A percentile compares a stretch with the other conserved stretches of the same genome.
Conservation (phyloP, 805 yeast genomes). For the Nematodospora valgi region DNA sequence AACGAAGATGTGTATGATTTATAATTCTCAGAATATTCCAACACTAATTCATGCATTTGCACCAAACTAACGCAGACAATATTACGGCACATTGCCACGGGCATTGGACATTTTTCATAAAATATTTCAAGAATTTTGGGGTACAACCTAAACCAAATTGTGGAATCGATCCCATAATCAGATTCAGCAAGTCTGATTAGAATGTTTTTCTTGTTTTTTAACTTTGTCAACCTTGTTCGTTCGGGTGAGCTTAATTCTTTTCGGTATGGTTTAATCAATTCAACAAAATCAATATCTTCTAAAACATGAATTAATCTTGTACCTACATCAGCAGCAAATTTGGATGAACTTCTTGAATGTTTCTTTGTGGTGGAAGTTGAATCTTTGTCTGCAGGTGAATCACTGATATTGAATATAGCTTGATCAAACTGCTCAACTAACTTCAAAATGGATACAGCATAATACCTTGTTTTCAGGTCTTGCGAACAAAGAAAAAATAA, state of each 20-base stretch:
- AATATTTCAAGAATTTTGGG: constrained; percentile 71
- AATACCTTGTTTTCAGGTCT: constrained; percentile 67
- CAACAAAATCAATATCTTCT: constrained; percentile 65
- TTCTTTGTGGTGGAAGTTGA: constrained; percentile 13
- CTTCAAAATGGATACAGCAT: constrained; percentile 72
- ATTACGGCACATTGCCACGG: constrained; percentile 89
- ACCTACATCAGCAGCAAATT: constrained; percentile 76
- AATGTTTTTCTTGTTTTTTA: constrained; percentile 62
- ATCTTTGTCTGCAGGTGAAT: constrained; percentile 10
- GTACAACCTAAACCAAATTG: constrained; percentile 89
- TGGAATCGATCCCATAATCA: constrained; percentile 92
- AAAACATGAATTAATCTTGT: constrained; percentile 73
- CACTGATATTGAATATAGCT: constrained; percentile 58
- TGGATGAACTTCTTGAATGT: constrained; percentile 60
- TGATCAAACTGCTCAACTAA: constrained; percentile 86
- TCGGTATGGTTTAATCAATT: constrained; percentile 51
- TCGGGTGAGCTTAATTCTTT: constrained; percentile 71
- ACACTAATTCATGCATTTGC: constrained; percentile 71
- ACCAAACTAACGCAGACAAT: constrained; percentile 86
- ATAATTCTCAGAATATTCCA: constrained; percentile 49
- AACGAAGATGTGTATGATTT: constrained; percentile 35
- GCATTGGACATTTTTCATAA: constrained; percentile 82
- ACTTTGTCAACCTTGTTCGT: constrained; percentile 61
- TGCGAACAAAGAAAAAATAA: constrained; percentile 87
- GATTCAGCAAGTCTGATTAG: constrained; percentile 81